Conservation (phyloP, 192 early-diverging fungal species). For the Obelidium mucronatum region DNA sequence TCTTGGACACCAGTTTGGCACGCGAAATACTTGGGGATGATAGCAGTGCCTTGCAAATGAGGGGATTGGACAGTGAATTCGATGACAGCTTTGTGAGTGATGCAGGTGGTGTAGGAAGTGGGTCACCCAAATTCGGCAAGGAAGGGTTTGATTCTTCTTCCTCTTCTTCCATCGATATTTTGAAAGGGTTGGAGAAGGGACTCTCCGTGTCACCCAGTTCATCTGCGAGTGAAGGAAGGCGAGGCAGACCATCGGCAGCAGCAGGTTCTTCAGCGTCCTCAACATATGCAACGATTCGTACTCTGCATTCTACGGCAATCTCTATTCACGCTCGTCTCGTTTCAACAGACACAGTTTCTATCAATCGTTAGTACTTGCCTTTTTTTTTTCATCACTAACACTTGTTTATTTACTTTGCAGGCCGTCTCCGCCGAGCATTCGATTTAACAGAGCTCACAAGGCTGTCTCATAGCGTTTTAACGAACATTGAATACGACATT, state of each 20-base stretch:
- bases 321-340: constrained; percentile 41
- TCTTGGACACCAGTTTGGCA: no score
- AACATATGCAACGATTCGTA: constrained; percentile 11
- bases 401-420: background rate
- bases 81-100: background rate
- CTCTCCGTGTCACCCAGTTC: no score
- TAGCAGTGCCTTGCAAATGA: no score
- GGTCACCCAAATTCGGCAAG: no score
- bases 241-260: no score
- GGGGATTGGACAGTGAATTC: background rate
- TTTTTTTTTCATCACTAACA: background rate
- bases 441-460: constrained; percentile 46
- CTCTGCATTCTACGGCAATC: constrained; percentile 29
- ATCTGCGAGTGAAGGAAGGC: no score
- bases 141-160: no score
- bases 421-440: constrained; percentile 45
- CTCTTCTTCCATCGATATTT: no score
- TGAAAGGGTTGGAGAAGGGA: no score
- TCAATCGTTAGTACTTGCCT: constrained; percentile 40
- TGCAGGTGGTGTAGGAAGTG: no score
- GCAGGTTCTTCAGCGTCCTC: no score
- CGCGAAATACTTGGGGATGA: no score
- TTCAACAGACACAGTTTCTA: constrained; percentile 41
- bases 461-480: constrained; percentile 46
- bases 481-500: constrained; percentile 46